These are phyloP conservation scores for Suillus placidus DNA, from an alignment of 768 basidiomycete species.

Conservation along the genomic window DNA sequence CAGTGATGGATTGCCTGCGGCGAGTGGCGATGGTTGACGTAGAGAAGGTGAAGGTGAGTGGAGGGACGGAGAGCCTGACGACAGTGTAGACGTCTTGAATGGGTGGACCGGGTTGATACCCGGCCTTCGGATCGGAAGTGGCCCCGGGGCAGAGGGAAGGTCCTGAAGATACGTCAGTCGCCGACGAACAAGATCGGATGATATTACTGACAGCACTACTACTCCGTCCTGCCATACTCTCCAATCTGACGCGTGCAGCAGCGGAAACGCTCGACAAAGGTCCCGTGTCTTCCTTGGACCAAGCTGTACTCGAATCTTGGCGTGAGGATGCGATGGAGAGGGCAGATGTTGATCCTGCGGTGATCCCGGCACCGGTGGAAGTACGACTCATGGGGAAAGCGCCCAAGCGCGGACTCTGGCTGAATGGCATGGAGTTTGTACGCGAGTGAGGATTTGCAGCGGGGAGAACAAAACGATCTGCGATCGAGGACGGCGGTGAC, in stretches of 20 bases:
- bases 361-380: conserved; percentile 33
- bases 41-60: conserved; percentile 52
- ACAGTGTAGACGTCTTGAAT: conserved; percentile 54
- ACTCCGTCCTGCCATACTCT: conserved; percentile 45
- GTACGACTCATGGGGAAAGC: conserved; percentile 40
- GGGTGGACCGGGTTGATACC: conserved; percentile 46
- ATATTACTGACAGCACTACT: conserved; percentile 25
- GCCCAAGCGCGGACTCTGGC: conserved; percentile 38
- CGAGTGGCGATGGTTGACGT: conserved; percentile 48
- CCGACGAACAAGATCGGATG: conserved; percentile 4
- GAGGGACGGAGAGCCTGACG: conserved; percentile 51
- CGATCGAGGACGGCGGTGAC: conserved; percentile 46
- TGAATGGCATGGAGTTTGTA: conserved; percentile 39
- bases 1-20: conserved; percentile 36
- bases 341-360: conserved; percentile 39
- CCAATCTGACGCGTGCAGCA: conserved; percentile 50
- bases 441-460: conserved; percentile 33
- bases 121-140: conserved; percentile 48
- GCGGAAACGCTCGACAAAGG: conserved; percentile 34
- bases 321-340: conserved; percentile 46
- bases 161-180: conserved; percentile 28
- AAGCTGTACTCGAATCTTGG: conserved; percentile 38
- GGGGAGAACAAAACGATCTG: conserved; percentile 49
- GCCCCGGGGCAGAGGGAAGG: conserved; percentile 40
- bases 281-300: conserved; percentile 40